Base-by-base conservation (phyloP, 768 basidiomycete genomes). In the Lentinula detonsa region DNA sequence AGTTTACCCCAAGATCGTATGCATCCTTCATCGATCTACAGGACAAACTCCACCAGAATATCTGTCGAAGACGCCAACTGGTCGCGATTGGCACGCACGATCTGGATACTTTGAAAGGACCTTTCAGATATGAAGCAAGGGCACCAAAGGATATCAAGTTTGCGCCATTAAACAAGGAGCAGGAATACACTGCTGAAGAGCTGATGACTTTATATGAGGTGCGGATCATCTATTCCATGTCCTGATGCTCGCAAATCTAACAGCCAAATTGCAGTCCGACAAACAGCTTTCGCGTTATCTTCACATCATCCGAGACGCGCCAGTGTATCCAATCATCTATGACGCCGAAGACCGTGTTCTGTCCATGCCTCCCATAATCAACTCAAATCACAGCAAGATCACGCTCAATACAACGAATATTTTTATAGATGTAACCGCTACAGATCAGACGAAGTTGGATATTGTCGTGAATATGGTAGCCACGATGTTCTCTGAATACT, bases 401-500 rank as follows among this genome's bases (percentile, higher is more conserved):
- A 91, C 92, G 0, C 78, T 97, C 63, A 88, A 94, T 70, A 98
- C 97, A 10, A 83, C 81, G 57, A 98, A 98, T 72, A 78, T 99
- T 71, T 98, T 98, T 77, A 91, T 99, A 66, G 97, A 99, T 73
- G 86, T 95, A 34, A 98, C 97, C 8, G 95, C 95, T 2, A 97
- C 94, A 16, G 97, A 99, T 69, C 84, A 91, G 70, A 98, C 96
- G 33, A 99, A 99, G 75, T 85, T 99, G 62, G 87, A 89, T 65
- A 95, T 98, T 53, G 97, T 98, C 57, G 85, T 94, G 52, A 97
- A 95, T 72, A 95, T 98, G 63, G 85, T 99, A 11, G 79, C 90
- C 2, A 89, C 92, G n/a, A 96, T 98, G 95, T 99, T 99, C 75
- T 89, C 96, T 2, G 95, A 98, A 74, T 97, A 99, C 70, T 94